A percentile compares a stretch with the other conserved stretches of the same genome.
These are phyloP conservation scores for Cladosporium sp. DNA, from an alignment of 2,329 filamentous ascomycete species.

Conservation along the genomic window DNA sequence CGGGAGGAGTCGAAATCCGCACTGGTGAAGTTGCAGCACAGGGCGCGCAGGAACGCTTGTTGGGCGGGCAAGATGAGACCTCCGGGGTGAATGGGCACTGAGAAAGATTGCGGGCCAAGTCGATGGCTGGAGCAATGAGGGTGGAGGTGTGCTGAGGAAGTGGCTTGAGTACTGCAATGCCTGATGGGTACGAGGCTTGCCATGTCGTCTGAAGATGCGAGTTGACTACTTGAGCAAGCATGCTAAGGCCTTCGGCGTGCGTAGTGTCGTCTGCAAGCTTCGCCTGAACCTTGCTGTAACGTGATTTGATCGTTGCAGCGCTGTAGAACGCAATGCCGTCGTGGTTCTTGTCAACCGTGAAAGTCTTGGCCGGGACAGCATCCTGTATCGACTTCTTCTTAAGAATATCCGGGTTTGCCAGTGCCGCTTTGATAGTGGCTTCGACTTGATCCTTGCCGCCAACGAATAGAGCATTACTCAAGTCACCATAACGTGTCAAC, in stretches of 20 bases:
- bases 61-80: slow-evolving; percentile 80
- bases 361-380: slow-evolving; percentile 58
- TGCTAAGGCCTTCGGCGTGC: slow-evolving; percentile 59
- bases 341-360: slow-evolving; percentile 65
- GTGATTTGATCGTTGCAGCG: slow-evolving; percentile 58
- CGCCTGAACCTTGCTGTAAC: slow-evolving; percentile 68
- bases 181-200: slow-evolving; percentile 73
- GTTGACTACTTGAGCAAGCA: slow-evolving; percentile 75
- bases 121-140: slow-evolving; percentile 67
- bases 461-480: slow-evolving; percentile 71
- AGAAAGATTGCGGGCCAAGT: slow-evolving; percentile 73
- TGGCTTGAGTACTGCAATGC: slow-evolving; percentile 80
- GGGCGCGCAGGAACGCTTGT: slow-evolving; percentile 69
- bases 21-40: slow-evolving; percentile 68
- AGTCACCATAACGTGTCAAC: slow-evolving; percentile 70
- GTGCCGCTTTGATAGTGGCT: slow-evolving; percentile 42
- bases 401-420: slow-evolving; percentile 55
- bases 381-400: slow-evolving; percentile 64
- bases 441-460: slow-evolving; percentile 60
- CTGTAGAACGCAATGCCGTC: slow-evolving; percentile 78
- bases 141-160: slow-evolving; percentile 71
- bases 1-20: slow-evolving; percentile 64
- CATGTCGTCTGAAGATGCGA: slow-evolving; percentile 82
- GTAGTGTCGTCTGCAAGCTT: slow-evolving; percentile 56
- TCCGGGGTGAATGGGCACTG: slow-evolving; percentile 73